Percentiles rank a stretch among this genome's conserved stretches.
These are phyloP conservation scores for Tylopilus rubrobrunneus DNA, from an alignment of 768 basidiomycete genomes.

Conservation along the genomic window DNA sequence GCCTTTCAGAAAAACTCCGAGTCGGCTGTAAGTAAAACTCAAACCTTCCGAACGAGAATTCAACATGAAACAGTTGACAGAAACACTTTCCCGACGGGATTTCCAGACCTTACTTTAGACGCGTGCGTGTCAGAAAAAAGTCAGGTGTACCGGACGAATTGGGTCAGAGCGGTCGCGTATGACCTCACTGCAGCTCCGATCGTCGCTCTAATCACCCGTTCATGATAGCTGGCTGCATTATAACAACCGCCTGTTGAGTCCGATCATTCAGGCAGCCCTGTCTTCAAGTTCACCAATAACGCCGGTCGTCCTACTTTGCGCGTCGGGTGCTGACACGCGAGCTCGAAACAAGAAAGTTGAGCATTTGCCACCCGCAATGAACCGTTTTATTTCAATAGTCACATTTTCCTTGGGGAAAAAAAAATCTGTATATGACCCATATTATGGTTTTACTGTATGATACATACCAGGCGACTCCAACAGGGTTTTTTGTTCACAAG, in stretches of 20 bases:
- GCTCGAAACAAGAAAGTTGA: constrained; percentile 2
- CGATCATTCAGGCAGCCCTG: background rate
- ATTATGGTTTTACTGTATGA: constrained; percentile 19
- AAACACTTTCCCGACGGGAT: background rate
- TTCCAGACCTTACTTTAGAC: background rate
- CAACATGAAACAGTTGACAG: constrained; percentile 1
- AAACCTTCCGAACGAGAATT: background rate
- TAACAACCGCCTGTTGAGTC: background rate
- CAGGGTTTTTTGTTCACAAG: background rate
- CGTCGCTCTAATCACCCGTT: background rate
- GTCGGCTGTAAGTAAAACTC: constrained; percentile 3
- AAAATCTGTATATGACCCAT: background rate
- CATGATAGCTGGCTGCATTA: background rate
- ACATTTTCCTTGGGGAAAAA: background rate
- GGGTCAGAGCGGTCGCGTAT: background rate
- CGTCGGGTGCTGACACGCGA: background rate
- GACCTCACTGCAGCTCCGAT: constrained; percentile 12
- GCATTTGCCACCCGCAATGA: background rate
- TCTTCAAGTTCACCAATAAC: no score
- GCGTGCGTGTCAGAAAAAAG: background rate
- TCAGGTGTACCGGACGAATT: background rate
- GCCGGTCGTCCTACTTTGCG: background rate
- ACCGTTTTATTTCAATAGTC: constrained; percentile 3
- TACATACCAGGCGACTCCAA: constrained; percentile 16
- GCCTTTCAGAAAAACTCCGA: background rate